These are phyloP conservation scores for Flaveria brownii DNA, from an alignment of 129 eudicot genomes.

Conservation along the genomic window DNA sequence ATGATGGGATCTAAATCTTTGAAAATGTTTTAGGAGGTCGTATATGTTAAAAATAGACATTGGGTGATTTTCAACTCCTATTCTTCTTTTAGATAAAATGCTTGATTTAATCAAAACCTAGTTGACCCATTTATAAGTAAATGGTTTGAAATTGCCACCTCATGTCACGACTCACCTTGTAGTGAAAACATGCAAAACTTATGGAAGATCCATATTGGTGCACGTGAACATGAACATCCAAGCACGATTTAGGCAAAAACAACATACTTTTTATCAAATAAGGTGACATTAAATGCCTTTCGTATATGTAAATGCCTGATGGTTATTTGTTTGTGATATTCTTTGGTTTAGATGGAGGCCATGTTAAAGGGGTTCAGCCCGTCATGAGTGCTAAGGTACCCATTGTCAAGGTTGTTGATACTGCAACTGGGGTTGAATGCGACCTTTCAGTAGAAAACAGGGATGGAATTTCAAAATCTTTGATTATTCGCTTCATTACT, in stretches of 20 bases:
- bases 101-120: background rate
- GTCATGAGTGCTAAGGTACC: conserved; percentile 84
- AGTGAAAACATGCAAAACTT: background rate
- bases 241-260: background rate
- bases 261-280: background rate
- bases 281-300: conserved; percentile 2
- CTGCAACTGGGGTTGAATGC: conserved; percentile 86
- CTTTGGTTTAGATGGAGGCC: conserved; percentile 59
- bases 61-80: background rate
- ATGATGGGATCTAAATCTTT: no score
- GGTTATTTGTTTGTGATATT: conserved; percentile 5
- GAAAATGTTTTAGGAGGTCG: background rate
- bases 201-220: background rate
- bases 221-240: no score
- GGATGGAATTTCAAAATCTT: conserved; percentile 87
- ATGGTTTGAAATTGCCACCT: background rate
- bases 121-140: background rate
- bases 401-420: conserved; percentile 79
- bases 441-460: conserved; percentile 90
- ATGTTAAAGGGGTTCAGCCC: conserved; percentile 67
- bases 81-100: background rate
- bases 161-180: background rate
- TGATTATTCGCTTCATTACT: conserved; percentile 60
- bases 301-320: background rate
- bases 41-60: conserved; percentile 1